Conservation (phyloP, 179 eudicot species). For the Patellifolia procumbens region DNA sequence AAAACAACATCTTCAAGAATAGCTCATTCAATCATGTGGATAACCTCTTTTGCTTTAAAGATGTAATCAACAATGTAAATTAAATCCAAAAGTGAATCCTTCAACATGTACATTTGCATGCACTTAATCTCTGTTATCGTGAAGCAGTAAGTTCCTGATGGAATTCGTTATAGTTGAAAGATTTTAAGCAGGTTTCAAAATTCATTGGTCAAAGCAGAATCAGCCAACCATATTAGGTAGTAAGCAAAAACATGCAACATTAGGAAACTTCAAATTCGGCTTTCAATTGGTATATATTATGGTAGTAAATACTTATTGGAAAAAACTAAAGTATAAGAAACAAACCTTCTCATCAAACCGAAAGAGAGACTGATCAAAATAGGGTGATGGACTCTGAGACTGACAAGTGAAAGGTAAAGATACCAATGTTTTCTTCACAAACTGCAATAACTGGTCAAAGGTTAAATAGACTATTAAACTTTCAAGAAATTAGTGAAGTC, state of each 20-base stretch:
- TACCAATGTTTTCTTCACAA: slow-evolving; percentile 83
- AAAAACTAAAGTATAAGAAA: slow-evolving; percentile 2
- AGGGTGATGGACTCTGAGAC: slow-evolving; percentile 94
- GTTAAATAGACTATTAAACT: slow-evolving; percentile 1
- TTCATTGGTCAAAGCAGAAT: neutral
- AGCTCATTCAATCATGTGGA: neutral
- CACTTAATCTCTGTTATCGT: neutral
- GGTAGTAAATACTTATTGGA: neutral
- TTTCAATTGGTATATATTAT: neutral
- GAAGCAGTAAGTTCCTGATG: neutral
- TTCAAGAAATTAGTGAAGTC: neutral
- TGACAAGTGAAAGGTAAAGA: slow-evolving; percentile 83
- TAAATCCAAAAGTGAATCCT: neutral
- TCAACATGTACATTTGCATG: neutral
- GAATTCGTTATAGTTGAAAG: neutral
- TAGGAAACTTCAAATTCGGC: slow-evolving; percentile 4
- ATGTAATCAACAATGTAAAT: neutral
- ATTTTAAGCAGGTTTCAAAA: neutral
- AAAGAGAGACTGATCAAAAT: slow-evolving; percentile 93
- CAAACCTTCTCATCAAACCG: slow-evolving; percentile 95
- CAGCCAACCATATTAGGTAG: neutral
- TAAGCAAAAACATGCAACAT: neutral
- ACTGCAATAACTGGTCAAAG: slow-evolving; percentile 54
- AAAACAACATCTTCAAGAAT: neutral
- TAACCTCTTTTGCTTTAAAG: neutral